A percentile compares a stretch with the other conserved stretches of the same genome.
Evolutionary conservation across 2,329 filamentous ascomycete genomes (phyloP).

Genomic region (Microdochium bolleyi): DNA sequence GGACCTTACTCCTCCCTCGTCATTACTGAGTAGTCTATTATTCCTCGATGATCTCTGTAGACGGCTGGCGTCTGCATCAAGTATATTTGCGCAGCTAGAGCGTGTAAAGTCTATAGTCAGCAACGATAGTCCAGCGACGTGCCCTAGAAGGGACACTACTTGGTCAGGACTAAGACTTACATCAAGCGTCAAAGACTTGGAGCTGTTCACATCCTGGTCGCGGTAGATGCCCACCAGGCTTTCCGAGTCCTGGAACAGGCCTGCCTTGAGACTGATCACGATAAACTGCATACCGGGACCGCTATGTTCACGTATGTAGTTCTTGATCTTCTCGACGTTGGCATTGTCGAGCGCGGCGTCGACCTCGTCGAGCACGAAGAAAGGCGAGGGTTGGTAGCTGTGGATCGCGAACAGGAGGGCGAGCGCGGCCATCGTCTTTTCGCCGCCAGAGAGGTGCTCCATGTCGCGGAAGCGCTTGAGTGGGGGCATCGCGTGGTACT

Average conservation of each 20-base stretch:
- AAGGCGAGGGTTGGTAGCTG: conserved; percentile 89
- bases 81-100: conserved; percentile 19
- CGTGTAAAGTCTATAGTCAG: background rate
- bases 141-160: background rate
- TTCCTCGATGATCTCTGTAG: background rate
- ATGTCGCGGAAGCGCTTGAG: conserved; percentile 98
- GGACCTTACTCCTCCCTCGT: no score
- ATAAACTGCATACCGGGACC: conserved; percentile 99
- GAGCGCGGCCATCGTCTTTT: conserved; percentile 97
- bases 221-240: conserved; percentile 92
- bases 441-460: conserved; percentile 94
- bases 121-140: background rate
- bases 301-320: conserved; percentile 90
- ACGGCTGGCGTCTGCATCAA: conserved; percentile 5
- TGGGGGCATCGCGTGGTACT: conserved; percentile 98
- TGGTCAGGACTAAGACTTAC: conserved; percentile 49
- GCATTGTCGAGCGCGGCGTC: conserved; percentile 97
- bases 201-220: conserved; percentile 90
- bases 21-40: no score
- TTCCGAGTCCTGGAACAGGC: conserved; percentile 93
- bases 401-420: conserved; percentile 97
- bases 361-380: conserved; percentile 97
- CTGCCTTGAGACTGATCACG: conserved; percentile 92
- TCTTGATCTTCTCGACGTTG: conserved; percentile 92
- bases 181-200: conserved; percentile 86